Evolutionary conservation across 2,329 filamentous ascomycete species (phyloP).

Genomic region (Colletotrichum higginsianum): DNA sequence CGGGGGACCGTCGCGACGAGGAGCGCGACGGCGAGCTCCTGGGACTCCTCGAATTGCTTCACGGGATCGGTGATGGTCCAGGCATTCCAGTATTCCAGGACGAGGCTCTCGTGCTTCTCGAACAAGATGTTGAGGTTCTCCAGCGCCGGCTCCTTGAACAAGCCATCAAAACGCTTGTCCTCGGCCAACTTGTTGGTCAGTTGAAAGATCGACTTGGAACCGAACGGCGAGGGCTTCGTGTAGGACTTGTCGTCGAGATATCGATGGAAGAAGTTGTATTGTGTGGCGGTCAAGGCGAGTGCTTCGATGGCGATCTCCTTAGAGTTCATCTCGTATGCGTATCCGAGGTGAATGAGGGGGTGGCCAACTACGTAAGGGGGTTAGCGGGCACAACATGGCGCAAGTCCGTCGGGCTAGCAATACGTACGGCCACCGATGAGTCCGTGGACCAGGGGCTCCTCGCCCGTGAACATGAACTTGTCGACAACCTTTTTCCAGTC

Average conservation of each 20-base stretch:
- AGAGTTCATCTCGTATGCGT: slow-evolving; percentile 89
- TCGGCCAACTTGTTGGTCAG: slow-evolving; percentile 78
- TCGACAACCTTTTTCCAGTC: slow-evolving; percentile 86
- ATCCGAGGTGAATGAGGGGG: slow-evolving; percentile 94
- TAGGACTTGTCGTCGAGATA: slow-evolving; percentile 82
- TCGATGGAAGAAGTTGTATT: slow-evolving; percentile 74
- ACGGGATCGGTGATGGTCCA: slow-evolving; percentile 81
- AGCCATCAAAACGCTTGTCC: slow-evolving; percentile 78
- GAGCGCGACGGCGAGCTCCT: slow-evolving; percentile 73
- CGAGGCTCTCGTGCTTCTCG: slow-evolving; percentile 74
- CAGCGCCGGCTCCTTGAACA: slow-evolving; percentile 72
- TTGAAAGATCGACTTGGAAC: slow-evolving; percentile 75
- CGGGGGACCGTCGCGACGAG: slow-evolving; percentile 72
- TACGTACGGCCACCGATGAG: slow-evolving; percentile 84
- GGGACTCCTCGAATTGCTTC: slow-evolving; percentile 82
- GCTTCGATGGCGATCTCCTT: slow-evolving; percentile 92
- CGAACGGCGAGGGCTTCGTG: slow-evolving; percentile 73
- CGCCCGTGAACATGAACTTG: slow-evolving; percentile 81
- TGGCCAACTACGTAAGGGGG: slow-evolving; percentile 76
- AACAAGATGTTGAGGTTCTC: slow-evolving; percentile 80
- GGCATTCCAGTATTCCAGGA: slow-evolving; percentile 92
- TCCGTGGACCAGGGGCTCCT: slow-evolving; percentile 85
- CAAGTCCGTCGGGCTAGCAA: neutral
- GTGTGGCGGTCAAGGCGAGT: slow-evolving; percentile 75
- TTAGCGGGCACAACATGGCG: slow-evolving; percentile 46